phyloP scores from a whole-genome alignment of 2,329 filamentous ascomycete species.

The Atkinsonella hypoxylon region DNA sequence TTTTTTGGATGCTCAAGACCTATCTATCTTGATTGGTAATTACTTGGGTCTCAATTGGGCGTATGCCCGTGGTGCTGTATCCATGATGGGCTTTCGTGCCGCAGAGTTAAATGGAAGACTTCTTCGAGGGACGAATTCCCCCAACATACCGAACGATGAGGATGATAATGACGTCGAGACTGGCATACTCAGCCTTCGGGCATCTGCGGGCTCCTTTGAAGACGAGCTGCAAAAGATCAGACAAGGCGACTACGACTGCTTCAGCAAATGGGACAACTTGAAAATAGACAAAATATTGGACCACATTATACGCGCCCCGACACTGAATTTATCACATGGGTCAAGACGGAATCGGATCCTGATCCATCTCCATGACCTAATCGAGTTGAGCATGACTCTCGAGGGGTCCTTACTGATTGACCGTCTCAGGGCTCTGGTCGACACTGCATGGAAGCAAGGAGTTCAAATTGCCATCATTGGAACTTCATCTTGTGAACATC shows the following conservation, averaged over 20 bases:
- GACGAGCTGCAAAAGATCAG: conserved; percentile 33
- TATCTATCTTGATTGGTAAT: conserved; percentile 56
- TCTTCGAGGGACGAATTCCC: conserved; percentile 32
- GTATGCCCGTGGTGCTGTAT: conserved; percentile 34
- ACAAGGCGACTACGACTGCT: conserved; percentile 24
- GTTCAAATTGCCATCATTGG: conserved; percentile 67
- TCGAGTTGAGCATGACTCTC: conserved; percentile 58
- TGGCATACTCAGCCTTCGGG: conserved; percentile 18
- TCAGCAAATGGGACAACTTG: conserved; percentile 45
- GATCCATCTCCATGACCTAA: conserved; percentile 69
- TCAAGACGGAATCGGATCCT: conserved; percentile 43
- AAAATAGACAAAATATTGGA: conserved; percentile 48
- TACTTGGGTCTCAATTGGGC: conserved; percentile 54
- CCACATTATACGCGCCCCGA: conserved; percentile 38
- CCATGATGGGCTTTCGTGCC: conserved; percentile 44
- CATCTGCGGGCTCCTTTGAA: conserved; percentile 20
- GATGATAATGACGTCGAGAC: conserved; percentile 24
- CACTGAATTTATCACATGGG: conserved; percentile 21
- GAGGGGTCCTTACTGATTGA: conserved; percentile 59
- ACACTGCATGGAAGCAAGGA: conserved; percentile 59
- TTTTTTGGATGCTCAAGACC: conserved; percentile 53
- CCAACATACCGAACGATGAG: conserved; percentile 18
- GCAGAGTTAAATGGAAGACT: conserved; percentile 43
- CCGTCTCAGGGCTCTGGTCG: conserved; percentile 58
- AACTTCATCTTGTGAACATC: conserved; percentile 51